Base-by-base conservation (phyloP, 345 rosid species). In the Lepidium aucheri region DNA sequence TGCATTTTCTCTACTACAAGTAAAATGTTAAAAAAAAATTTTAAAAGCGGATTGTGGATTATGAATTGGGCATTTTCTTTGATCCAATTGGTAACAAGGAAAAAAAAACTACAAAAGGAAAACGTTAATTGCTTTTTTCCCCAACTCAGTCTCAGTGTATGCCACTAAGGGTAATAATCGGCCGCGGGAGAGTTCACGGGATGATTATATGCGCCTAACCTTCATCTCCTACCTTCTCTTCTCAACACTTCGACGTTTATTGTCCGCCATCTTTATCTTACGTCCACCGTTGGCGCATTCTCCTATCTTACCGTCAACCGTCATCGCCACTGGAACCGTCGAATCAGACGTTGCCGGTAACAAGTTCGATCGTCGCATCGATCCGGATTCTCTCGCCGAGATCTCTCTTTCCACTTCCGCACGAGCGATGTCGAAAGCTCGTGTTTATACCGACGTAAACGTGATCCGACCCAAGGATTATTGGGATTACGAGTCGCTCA, bases 381-480 rank as follows among this genome's bases (percentile, higher is more conserved):
- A 65, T 65, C 46, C 61, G 9, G 47, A 39, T 47, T 33, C 53
- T 41, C 74, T 55, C 52, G 60, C 47, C 40, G 62, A 73, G 76
- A 65, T 73, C 72, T 59, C 67, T 65, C 24, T 53, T 53, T 39
- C 56, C 69, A 26, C 49, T 28, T 6, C 17, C 14, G 12, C 47
- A 49, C 42, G 78, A 74, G 78, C 58, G 78, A 91, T 95, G 97
- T 95, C 96, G 73, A 95, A 91, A 75, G 84, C 99, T 26, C 83
- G 91, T 35, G 96, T 91, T 53, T 95, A 91, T 65, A 20, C 95
- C 13, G 95, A 95, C 18, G 78, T 95, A 33, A 95, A 95, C 77
- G 94, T 89, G 54, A 53, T 84, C 17, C 87, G 96, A 9, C 91
- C 99, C 8, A 91, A 91, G 81, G 97, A 94, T 32, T 94, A 94